Evolutionary conservation across 2,329 filamentous ascomycete genomes (phyloP).

Genomic region (Trichoderma arundinaceum): DNA sequence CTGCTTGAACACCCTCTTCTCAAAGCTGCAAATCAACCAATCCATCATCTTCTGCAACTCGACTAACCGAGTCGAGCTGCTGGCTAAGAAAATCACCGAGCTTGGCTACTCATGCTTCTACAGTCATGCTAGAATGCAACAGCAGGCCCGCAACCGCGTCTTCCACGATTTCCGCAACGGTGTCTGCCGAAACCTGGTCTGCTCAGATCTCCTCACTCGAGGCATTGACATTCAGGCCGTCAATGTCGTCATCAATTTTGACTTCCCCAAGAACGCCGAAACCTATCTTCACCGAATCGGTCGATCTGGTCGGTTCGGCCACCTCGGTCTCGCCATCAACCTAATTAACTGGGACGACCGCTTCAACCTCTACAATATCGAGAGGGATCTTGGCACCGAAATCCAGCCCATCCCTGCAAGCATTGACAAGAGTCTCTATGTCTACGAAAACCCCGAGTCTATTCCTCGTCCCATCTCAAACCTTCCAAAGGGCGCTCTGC

Average conservation of each 20-base stretch:
- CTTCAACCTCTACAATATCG: constrained; percentile 98
- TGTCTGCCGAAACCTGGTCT: constrained; percentile 96
- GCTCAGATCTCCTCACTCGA: constrained; percentile 94
- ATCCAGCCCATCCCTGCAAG: constrained; percentile 93
- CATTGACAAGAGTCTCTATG: constrained; percentile 98
- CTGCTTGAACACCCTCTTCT: constrained; percentile 98
- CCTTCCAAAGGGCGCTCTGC: constrained; percentile 45
- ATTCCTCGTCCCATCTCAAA: constrained; percentile 81
- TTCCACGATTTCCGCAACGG: constrained; percentile 99
- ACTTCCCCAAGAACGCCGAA: constrained; percentile 99
- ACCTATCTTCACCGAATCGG: constrained; percentile 98
- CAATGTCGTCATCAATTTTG: constrained; percentile 99
- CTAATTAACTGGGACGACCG: constrained; percentile 99
- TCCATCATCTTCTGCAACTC: constrained; percentile 99
- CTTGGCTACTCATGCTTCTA: constrained; percentile 99
- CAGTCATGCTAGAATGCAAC: constrained; percentile 97
- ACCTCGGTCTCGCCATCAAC: constrained; percentile 97
- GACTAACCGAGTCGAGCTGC: constrained; percentile 94
- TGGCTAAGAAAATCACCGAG: constrained; percentile 99
- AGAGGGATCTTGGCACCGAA: constrained; percentile 95
- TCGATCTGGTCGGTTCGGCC: constrained; percentile 94
- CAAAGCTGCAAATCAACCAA: constrained; percentile 98
- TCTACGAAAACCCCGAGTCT: constrained; percentile 94
- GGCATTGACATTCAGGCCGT: constrained; percentile 99
- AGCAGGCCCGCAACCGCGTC: constrained; percentile 94